phyloP scores from a whole-genome alignment of 2,329 filamentous ascomycete species.

The Teratosphaeria gauchensis region DNA sequence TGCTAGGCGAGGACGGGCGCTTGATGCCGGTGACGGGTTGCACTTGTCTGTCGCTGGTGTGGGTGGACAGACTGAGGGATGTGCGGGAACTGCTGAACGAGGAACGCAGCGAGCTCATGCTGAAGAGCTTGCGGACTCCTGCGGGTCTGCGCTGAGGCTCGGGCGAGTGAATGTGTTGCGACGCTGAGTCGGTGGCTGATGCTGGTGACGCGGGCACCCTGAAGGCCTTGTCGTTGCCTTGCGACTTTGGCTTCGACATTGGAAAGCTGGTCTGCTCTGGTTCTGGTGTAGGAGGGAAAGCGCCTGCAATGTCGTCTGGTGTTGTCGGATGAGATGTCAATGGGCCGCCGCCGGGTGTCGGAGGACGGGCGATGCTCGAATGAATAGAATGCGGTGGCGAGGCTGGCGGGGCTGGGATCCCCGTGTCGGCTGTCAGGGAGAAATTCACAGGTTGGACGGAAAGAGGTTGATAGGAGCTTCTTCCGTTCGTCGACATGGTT shows the following conservation, averaged over 20 bases:
- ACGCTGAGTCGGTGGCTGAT: constrained; percentile 4
- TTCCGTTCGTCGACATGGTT: background rate
- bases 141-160: constrained; percentile 11
- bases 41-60: constrained; percentile 4
- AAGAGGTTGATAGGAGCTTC: constrained; percentile 10
- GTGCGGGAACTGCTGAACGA: constrained; percentile 28
- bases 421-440: constrained; percentile 18
- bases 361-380: constrained; percentile 13
- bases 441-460: constrained; percentile 15
- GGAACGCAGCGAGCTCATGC: constrained; percentile 23
- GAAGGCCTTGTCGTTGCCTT: constrained; percentile 12
- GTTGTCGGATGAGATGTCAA: constrained; percentile 26
- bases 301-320: constrained; percentile 13
- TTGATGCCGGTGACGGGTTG: constrained; percentile 5
- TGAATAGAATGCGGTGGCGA: constrained; percentile 14
- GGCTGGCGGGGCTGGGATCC: constrained; percentile 16
- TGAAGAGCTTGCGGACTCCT: constrained; percentile 24
- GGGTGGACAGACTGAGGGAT: constrained; percentile 20
- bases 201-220: constrained; percentile 9
- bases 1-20: constrained; percentile 13
- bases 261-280: constrained; percentile 9
- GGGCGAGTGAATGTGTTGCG: background rate
- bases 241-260: constrained; percentile 9
- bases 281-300: constrained; percentile 17
- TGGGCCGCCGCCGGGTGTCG: constrained; percentile 24